Conservation (phyloP, 495 filamentous ascomycete species). For the Rusavskia elegans region DNA sequence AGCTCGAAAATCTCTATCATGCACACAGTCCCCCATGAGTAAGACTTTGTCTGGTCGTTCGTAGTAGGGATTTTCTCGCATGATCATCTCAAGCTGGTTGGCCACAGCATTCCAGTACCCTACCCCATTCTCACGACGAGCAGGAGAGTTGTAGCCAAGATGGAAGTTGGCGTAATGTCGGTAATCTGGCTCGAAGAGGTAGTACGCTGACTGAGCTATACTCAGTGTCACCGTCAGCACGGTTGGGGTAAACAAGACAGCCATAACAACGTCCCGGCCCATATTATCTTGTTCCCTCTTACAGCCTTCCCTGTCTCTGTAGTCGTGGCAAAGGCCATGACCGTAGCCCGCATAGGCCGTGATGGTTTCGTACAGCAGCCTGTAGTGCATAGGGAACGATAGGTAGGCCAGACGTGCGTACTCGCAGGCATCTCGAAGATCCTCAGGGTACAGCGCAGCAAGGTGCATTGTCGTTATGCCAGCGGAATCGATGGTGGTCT, state of each 20-base stretch:
- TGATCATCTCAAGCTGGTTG: background rate
- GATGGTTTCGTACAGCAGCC: constrained; percentile 4
- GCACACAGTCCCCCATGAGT: constrained; percentile 2
- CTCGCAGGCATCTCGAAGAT: constrained; percentile 6
- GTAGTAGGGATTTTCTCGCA: constrained; percentile 1
- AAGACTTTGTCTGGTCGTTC: constrained; percentile 2
- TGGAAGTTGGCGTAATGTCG: background rate
- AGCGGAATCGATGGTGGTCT: background rate
- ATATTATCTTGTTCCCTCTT: background rate
- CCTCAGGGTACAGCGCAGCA: constrained; percentile 9
- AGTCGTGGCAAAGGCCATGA: constrained; percentile 5
- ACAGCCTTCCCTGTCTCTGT: constrained; percentile 1
- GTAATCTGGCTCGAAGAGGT: constrained; percentile 2
- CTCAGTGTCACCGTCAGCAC: background rate
- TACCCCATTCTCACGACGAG: background rate
- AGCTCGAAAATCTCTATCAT: background rate
- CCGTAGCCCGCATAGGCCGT: constrained; percentile 11
- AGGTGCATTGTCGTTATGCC: constrained; percentile 4
- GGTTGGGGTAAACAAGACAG: constrained; percentile 2
- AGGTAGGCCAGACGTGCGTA: constrained; percentile 3
- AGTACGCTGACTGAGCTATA: background rate
- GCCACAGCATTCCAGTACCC: constrained; percentile 8
- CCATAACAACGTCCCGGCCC: constrained; percentile 3
- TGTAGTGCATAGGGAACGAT: background rate
- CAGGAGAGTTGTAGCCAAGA: background rate